Evolutionary conservation across 2,329 filamentous ascomycete genomes (phyloP).

Genomic region (Alternaria sp.): DNA sequence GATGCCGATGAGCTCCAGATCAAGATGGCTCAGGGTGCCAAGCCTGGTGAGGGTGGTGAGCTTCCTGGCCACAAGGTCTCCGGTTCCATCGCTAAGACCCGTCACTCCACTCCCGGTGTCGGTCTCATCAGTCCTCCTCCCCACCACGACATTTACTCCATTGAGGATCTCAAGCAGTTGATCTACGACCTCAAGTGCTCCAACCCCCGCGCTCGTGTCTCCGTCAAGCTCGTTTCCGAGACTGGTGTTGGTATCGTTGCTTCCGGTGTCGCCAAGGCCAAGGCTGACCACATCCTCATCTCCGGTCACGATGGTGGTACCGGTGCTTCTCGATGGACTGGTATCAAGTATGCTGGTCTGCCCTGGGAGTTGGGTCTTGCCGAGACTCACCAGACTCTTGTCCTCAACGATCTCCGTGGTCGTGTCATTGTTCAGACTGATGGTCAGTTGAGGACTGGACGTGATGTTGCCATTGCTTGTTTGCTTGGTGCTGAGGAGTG

Average conservation of each 20-base stretch:
- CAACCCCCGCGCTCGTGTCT: constrained; percentile 88
- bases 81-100: constrained; percentile 88
- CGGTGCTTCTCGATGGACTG: constrained; percentile 95
- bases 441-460: constrained; percentile 88
- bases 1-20: constrained; percentile 97
- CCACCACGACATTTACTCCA: constrained; percentile 98
- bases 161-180: constrained; percentile 95
- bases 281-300: constrained; percentile 95
- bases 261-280: constrained; percentile 95
- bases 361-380: constrained; percentile 97
- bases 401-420: constrained; percentile 92
- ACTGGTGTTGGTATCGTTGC: constrained; percentile 97
- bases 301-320: constrained; percentile 97
- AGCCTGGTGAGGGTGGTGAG: constrained; percentile 97
- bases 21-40: constrained; percentile 99
- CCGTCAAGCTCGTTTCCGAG: constrained; percentile 97
- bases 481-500: constrained; percentile 97
- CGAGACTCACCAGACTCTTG: constrained; percentile 94
- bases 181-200: constrained; percentile 98
- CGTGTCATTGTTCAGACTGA: constrained; percentile 97
- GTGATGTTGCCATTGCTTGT: constrained; percentile 93
- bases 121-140: constrained; percentile 95
- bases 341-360: constrained; percentile 97
- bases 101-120: constrained; percentile 95
- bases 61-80: constrained; percentile 97